Evolutionary conservation across 2,329 filamentous ascomycete genomes (phyloP).

Genomic region (Calonectria pteridis): DNA sequence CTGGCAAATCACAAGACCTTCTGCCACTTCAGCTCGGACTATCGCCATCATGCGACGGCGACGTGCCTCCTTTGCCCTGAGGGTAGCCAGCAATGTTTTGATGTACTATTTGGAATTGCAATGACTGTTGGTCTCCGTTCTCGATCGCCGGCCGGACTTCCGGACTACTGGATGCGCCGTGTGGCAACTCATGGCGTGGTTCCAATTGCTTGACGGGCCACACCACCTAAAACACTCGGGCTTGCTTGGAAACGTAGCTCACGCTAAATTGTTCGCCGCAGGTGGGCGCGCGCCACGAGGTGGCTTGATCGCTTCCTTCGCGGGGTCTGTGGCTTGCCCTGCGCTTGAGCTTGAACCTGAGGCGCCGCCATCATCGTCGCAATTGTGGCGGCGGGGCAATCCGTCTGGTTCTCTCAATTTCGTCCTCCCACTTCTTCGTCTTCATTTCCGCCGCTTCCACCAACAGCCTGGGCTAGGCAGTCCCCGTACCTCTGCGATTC

Average conservation of each 20-base stretch:
- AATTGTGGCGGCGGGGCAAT: conserved; percentile 27
- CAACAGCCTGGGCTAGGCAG: neutral
- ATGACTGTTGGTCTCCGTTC: neutral
- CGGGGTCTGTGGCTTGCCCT: conserved; percentile 20
- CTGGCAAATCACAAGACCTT: neutral
- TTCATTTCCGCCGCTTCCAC: conserved; percentile 10
- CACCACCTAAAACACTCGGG: conserved; percentile 9
- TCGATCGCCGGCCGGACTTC: neutral
- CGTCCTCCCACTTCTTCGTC: neutral
- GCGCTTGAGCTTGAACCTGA: conserved; percentile 8
- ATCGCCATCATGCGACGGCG: neutral
- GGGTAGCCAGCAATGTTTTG: neutral
- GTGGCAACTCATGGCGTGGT: conserved; percentile 15
- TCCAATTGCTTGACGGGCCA: neutral
- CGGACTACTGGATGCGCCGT: conserved; percentile 15
- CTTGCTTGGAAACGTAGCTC: conserved; percentile 11
- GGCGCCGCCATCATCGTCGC: conserved; percentile 14
- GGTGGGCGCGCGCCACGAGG: conserved; percentile 18
- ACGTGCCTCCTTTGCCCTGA: neutral
- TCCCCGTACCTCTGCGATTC: neutral
- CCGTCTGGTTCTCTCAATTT: conserved; percentile 2
- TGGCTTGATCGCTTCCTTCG: conserved; percentile 14
- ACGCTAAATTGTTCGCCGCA: conserved; percentile 6
- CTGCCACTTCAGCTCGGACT: neutral
- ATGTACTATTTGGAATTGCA: neutral